phyloP scores from a whole-genome alignment of 192 early-diverging fungal genomes.

The Backusella mclennaniae region DNA sequence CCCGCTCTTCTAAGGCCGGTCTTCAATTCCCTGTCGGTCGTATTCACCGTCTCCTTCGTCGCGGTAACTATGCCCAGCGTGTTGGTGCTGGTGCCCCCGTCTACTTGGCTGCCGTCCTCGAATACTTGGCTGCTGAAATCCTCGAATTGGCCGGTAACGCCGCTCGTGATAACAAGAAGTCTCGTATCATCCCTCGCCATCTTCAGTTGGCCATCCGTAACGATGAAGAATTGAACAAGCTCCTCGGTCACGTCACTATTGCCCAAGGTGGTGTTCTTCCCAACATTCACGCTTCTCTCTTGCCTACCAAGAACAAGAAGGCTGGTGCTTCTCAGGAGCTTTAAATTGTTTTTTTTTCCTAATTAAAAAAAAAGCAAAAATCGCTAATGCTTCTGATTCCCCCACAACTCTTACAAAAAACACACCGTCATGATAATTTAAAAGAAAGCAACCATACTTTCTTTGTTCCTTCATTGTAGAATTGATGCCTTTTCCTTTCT shows the following conservation, averaged over 20 bases:
- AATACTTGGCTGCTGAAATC: conserved; percentile 90
- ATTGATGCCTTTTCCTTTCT: conserved; percentile 11
- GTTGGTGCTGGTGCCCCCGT: conserved; percentile 88
- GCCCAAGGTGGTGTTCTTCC: conserved; percentile 84
- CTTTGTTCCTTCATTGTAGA: conserved; percentile 10
- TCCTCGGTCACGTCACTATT: conserved; percentile 87
- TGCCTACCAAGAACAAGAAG: conserved; percentile 63
- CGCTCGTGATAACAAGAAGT: conserved; percentile 90
- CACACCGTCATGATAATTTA: conserved; percentile 5
- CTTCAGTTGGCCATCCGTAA: conserved; percentile 90
- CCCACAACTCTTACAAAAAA: conserved; percentile 2
- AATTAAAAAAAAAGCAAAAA: not conserved
- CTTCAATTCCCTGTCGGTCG: conserved; percentile 89
- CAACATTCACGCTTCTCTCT: conserved; percentile 69
- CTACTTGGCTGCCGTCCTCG: conserved; percentile 84
- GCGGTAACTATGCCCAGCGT: conserved; percentile 47
- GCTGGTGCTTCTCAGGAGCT: conserved; percentile 38
- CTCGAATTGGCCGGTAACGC: conserved; percentile 91
- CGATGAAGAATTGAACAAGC: conserved; percentile 93
- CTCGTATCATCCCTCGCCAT: conserved; percentile 90
- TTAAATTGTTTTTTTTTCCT: conserved; percentile 22
- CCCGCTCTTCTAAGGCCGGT: conserved; percentile 80
- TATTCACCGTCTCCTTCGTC: conserved; percentile 23
- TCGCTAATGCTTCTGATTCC: not conserved
- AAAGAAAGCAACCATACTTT: not conserved